phyloP scores from a whole-genome alignment of 768 basidiomycete species.

The Mycena haematopus region DNA sequence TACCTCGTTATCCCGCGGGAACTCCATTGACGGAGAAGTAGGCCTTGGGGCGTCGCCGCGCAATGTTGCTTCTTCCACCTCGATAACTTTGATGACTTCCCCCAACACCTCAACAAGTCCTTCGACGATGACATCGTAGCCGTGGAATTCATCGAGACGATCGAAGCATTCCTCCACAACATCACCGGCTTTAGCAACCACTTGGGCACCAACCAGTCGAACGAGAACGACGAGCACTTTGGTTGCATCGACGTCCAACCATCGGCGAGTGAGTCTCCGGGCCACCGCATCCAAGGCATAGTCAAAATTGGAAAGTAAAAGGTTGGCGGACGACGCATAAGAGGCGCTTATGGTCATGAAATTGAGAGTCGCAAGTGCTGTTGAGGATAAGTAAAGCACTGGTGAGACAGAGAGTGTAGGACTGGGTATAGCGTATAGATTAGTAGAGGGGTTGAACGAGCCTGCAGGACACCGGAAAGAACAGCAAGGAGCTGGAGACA shows the following conservation, averaged over 20 bases:
- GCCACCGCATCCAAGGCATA: slow-evolving; percentile 93
- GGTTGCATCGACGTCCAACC: slow-evolving; percentile 88
- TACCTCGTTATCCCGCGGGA: slow-evolving; percentile 37
- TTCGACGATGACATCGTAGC: slow-evolving; percentile 85
- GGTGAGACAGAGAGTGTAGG: slow-evolving; percentile 86
- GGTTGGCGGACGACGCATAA: slow-evolving; percentile 88
- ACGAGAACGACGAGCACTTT: slow-evolving; percentile 87
- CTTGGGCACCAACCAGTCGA: slow-evolving; percentile 82
- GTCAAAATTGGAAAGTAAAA: slow-evolving; percentile 94
- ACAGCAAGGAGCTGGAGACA: slow-evolving; percentile 80
- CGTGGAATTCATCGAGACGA: slow-evolving; percentile 94
- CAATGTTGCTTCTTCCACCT: slow-evolving; percentile 51
- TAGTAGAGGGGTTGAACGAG: slow-evolving; percentile 74
- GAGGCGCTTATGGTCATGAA: slow-evolving; percentile 77
- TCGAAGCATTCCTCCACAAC: slow-evolving; percentile 98
- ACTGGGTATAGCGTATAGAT: slow-evolving; percentile 85
- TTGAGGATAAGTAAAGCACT: slow-evolving; percentile 66
- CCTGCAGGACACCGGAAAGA: slow-evolving; percentile 71
- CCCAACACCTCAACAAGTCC: slow-evolving; percentile 86
- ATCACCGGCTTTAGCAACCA: slow-evolving; percentile 90
- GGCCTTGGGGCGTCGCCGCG: slow-evolving; percentile 25
- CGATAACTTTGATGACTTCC: slow-evolving; percentile 84
- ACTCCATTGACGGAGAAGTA: slow-evolving; percentile 33
- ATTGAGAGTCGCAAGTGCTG: slow-evolving; percentile 76
- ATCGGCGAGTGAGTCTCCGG: slow-evolving; percentile 77